Conservation (phyloP, 345 rosid species). For the Syzygium jambos region DNA sequence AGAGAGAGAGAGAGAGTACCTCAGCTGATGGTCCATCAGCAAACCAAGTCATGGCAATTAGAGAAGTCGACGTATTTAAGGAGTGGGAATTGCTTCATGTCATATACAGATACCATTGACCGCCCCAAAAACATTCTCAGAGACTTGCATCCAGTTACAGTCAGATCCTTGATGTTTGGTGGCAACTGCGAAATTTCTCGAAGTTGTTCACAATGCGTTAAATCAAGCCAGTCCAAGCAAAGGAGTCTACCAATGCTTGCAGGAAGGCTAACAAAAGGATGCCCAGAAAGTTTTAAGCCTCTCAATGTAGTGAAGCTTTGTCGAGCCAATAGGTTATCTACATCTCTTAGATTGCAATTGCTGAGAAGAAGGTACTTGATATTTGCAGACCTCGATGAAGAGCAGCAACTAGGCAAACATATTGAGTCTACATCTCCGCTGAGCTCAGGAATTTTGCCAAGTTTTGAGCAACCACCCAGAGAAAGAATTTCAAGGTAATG, state of each 20-base stretch:
- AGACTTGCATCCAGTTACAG: rapidly evolving
- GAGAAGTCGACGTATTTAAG: not conserved
- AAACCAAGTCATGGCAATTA: not conserved
- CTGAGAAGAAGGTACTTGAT: not conserved
- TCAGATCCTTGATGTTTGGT: not conserved
- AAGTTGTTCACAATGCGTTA: rapidly evolving
- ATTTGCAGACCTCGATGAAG: rapidly evolving
- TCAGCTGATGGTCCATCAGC: not conserved
- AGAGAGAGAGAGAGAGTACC: not conserved
- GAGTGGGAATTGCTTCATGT: not conserved
- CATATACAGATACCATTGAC: not conserved
- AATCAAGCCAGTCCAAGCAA: not conserved
- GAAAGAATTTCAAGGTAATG: rapidly evolving
- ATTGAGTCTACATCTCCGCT: rapidly evolving
- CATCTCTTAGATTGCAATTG: not conserved
- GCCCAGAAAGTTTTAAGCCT: not conserved
- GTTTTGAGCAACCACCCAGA: not conserved
- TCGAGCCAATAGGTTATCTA: not conserved
- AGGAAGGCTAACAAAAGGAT: not conserved
- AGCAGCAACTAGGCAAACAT: not conserved
- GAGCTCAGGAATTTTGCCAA: not conserved
- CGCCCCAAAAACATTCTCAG: not conserved
- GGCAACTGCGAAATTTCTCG: not conserved
- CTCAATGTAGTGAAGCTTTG: not conserved
- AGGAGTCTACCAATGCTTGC: not conserved